Evolutionary conservation across 2,329 filamentous ascomycete genomes (phyloP).

Genomic region (Colletotrichum sp.): DNA sequence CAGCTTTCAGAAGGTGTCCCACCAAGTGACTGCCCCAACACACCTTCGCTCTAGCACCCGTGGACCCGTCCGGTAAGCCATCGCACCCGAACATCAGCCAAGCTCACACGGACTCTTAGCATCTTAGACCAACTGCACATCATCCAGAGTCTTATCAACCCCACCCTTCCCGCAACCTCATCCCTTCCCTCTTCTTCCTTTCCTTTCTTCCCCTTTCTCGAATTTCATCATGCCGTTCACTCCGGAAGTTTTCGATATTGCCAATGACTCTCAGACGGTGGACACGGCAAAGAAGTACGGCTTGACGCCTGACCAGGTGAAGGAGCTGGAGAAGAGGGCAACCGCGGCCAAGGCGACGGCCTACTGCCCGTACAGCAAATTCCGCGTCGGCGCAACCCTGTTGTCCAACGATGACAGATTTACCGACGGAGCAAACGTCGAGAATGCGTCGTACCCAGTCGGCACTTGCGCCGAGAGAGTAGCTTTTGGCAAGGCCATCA

Average conservation of each 20-base stretch:
- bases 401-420: slow-evolving; percentile 61
- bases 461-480: slow-evolving; percentile 95
- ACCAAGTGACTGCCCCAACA: not conserved
- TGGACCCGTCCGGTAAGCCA: not conserved
- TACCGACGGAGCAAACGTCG: slow-evolving; percentile 83
- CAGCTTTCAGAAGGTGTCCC: not conserved
- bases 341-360: slow-evolving; percentile 76
- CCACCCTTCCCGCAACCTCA: not conserved
- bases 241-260: slow-evolving; percentile 27
- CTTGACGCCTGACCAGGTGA: slow-evolving; percentile 69
- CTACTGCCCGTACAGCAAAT: slow-evolving; percentile 93
- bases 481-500: slow-evolving; percentile 82
- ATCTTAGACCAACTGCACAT: slow-evolving; percentile 5
- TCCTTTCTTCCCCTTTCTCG: not conserved
- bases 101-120: not conserved
- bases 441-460: slow-evolving; percentile 92
- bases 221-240: slow-evolving; percentile 17
- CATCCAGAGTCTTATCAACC: not conserved
- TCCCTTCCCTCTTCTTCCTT: not conserved
- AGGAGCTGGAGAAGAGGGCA: slow-evolving; percentile 65
- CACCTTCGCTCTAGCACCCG: not conserved
- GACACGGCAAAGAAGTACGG: slow-evolving; percentile 42
- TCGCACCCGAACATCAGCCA: not conserved
- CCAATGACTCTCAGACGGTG: slow-evolving; percentile 21
- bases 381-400: slow-evolving; percentile 86